Conservation (phyloP, 1,284 basidiomycete species). For the Hortiboletus rubellus region DNA sequence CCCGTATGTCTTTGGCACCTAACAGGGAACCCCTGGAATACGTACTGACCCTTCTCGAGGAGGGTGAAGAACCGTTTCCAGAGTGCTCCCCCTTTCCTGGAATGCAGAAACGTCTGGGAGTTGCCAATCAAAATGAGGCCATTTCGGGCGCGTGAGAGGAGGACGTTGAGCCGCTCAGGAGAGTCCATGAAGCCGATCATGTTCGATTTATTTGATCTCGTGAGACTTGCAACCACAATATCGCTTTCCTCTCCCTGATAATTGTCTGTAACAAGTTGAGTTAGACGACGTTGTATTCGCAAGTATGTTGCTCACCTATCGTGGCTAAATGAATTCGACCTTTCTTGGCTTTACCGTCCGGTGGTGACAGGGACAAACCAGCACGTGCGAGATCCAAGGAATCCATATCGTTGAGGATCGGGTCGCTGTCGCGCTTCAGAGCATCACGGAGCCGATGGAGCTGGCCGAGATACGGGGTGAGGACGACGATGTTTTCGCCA, state of each 20-base stretch:
- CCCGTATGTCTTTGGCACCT: constrained; percentile 54
- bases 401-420: constrained; percentile 61
- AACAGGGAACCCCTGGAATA: constrained; percentile 59
- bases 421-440: constrained; percentile 51
- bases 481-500: constrained; percentile 54
- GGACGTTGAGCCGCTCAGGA: constrained; percentile 63
- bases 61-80: constrained; percentile 52
- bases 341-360: not conserved
- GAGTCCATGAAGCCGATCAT: constrained; percentile 69
- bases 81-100: constrained; percentile 46
- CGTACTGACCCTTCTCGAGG: constrained; percentile 42
- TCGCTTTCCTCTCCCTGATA: constrained; percentile 70
- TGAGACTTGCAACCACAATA: constrained; percentile 60
- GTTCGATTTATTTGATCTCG: constrained; percentile 51
- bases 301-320: constrained; percentile 44
- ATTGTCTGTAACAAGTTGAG: constrained; percentile 42
- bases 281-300: no score
- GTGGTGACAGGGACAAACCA: not conserved
- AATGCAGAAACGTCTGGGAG: no score
- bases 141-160: constrained; percentile 62
- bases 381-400: constrained; percentile 31
- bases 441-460: constrained; percentile 47
- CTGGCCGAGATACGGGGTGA: constrained; percentile 69
- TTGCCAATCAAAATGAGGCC: constrained; percentile 20
- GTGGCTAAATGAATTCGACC: constrained; percentile 52